Conservation (phyloP, 345 rosid species). For the Anastatica hierochuntica region DNA sequence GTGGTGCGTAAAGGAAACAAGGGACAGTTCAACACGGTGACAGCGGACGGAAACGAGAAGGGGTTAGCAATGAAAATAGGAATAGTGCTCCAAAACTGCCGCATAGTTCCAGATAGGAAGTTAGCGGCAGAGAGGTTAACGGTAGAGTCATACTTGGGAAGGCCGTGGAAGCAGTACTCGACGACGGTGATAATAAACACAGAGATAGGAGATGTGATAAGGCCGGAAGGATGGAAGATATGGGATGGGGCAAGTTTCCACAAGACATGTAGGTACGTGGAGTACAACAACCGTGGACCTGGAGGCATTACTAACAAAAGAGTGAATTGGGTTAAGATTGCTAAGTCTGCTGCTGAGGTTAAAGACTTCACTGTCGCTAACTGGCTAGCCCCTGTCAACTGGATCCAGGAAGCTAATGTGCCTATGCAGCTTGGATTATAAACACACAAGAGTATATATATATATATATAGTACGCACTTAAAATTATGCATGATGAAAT, state of each 20-base stretch:
- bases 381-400: slow-evolving; percentile 32
- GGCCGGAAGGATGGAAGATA: slow-evolving; percentile 48
- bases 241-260: slow-evolving; percentile 33
- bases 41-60: slow-evolving; percentile 46
- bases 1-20: slow-evolving; percentile 39
- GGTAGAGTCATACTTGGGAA: slow-evolving; percentile 47
- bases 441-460: too few species aligned
- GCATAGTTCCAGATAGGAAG: slow-evolving; percentile 55
- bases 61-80: slow-evolving; percentile 29
- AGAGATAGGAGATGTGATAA: slow-evolving; percentile 47
- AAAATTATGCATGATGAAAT: too few species aligned
- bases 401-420: slow-evolving; percentile 36
- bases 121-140: slow-evolving; percentile 28
- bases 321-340: slow-evolving; percentile 43
- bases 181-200: slow-evolving; percentile 51
- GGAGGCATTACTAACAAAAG: slow-evolving; percentile 40
- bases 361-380: slow-evolving; percentile 29
- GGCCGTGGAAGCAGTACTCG: slow-evolving; percentile 68
- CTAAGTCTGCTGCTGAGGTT: slow-evolving; percentile 30
- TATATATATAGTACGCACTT: neutral
- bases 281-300: slow-evolving; percentile 56
- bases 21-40: slow-evolving; percentile 45
- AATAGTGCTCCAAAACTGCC: slow-evolving; percentile 63
- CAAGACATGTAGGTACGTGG: slow-evolving; percentile 34
- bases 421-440: slow-evolving; percentile 36